Evolutionary conservation across 345 rosid genomes (phyloP).

Genomic region (Aquilaria sinensis): DNA sequence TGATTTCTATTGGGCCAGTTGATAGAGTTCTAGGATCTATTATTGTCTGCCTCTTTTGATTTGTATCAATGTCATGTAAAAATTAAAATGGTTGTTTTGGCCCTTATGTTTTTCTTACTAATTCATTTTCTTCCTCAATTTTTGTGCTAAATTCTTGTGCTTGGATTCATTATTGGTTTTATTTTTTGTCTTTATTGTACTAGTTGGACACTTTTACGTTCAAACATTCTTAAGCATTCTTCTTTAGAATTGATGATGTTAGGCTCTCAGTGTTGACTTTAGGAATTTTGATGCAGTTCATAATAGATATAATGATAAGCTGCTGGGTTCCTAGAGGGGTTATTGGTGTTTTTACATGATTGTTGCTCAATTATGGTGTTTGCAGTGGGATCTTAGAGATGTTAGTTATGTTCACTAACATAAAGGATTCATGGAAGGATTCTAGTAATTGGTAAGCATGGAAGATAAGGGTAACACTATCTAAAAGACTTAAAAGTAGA

Average conservation of each 20-base stretch:
- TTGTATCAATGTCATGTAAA: no score
- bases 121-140: not conserved
- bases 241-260: conserved; percentile 9
- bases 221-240: conserved; percentile 12
- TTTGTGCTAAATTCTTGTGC: conserved; percentile 6
- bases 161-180: conserved; percentile 4
- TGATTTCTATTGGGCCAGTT: no score
- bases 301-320: conserved; percentile 19
- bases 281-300: conserved; percentile 17
- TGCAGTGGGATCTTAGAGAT: conserved; percentile 34
- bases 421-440: conserved; percentile 34
- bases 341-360: conserved; percentile 26
- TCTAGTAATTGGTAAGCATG: conserved; percentile 14
- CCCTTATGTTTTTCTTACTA: no score
- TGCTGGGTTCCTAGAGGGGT: conserved; percentile 15
- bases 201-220: conserved; percentile 13
- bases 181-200: not conserved
- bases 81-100: no score
- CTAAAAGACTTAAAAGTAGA: no score
- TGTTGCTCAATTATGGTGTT: conserved; percentile 28
- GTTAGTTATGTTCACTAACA: conserved; percentile 38
- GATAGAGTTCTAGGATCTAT: no score
- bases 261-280: conserved; percentile 9
- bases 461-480: no score
- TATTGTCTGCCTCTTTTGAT: no score